Evolutionary conservation across 768 basidiomycete species (phyloP), one percentile per base, ranked within the genome.

Genomic region (Aureoboletus auriporus): DNA sequence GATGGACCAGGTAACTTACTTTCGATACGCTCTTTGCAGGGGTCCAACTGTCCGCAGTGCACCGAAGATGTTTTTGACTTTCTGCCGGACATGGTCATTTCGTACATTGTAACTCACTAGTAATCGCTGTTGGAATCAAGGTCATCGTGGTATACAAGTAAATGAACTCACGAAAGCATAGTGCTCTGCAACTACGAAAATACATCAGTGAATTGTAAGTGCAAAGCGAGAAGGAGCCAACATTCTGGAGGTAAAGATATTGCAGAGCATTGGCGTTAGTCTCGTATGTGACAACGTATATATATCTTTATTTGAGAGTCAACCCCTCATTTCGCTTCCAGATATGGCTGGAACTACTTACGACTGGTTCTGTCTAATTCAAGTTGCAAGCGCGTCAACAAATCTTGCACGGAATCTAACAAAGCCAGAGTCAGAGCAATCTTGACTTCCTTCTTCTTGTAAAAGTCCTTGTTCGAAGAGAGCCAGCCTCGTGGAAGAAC

Each of bases 401-500:
- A 37, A 16, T 44, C 33, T n/a, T 23, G 50, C 29, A 74, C 49
- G 7, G 17, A 47, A 7, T 41, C 23, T 27, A 64, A 50, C 2
- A 69, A 50, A 1, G 45, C 20, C 5, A 46, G 75, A 58, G 47
- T 75, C 66, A 57, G 76, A 79, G 0, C 78, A 57, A 74, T 67
- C n/a, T 7, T n/a, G 34, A 50, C 30, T 5, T 52, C 49, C 50
- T 57, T 57, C 35, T 53, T 40, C 0, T 1, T 14, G 8, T 26
- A 61, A 44, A 57, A 53, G 47, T 51, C 55, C 13, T 50, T 49
- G 39, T 56, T 38, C 26, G 35, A 14, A 13, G 66, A 30, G 16
- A 82, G 56, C 81, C 82, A 85, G 44, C 71, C 75, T 2, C 72
- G 72, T 0, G 83, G 83, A 30, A 85, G 68, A 5, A 75, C 73